These are phyloP conservation scores for Udeniomyces megalosporus DNA, from an alignment of 768 basidiomycete genomes.

Conservation along the genomic window DNA sequence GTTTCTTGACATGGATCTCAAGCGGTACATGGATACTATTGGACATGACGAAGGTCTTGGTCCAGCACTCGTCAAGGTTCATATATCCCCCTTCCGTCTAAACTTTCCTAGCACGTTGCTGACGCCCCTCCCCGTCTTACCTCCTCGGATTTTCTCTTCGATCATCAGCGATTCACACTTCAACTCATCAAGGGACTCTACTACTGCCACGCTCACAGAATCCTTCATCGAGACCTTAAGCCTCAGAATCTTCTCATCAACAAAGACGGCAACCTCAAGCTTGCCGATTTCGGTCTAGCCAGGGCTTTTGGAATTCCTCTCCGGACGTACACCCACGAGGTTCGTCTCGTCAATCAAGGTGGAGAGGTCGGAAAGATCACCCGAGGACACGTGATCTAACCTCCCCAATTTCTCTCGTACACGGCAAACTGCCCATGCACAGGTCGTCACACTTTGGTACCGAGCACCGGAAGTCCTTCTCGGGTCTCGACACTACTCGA, in stretches of 20 bases:
- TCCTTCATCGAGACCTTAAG: constrained; percentile 93
- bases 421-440: background rate
- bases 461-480: constrained; percentile 94
- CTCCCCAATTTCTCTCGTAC: background rate
- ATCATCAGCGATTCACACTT: constrained; percentile 74
- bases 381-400: background rate
- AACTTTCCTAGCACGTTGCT: too few species aligned
- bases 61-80: constrained; percentile 71
- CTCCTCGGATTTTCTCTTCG: background rate
- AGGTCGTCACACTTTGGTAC: constrained; percentile 99
- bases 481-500: constrained; percentile 88
- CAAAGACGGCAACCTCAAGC: constrained; percentile 73
- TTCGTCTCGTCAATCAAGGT: constrained; percentile 22
- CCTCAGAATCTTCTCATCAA: constrained; percentile 92
- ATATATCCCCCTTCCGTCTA: constrained; percentile 29
- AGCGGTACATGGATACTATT: constrained; percentile 86
- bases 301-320: constrained; percentile 96
- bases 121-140: background rate
- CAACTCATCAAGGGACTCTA: constrained; percentile 81
- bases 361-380: background rate
- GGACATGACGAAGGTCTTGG: constrained; percentile 44
- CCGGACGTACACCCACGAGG: constrained; percentile 98
- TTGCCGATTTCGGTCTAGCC: constrained; percentile 91
- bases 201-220: constrained; percentile 87
- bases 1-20: constrained; percentile 90